These are phyloP conservation scores for Amorphotheca resinae DNA, from an alignment of 495 filamentous ascomycete species.

Conservation along the genomic window DNA sequence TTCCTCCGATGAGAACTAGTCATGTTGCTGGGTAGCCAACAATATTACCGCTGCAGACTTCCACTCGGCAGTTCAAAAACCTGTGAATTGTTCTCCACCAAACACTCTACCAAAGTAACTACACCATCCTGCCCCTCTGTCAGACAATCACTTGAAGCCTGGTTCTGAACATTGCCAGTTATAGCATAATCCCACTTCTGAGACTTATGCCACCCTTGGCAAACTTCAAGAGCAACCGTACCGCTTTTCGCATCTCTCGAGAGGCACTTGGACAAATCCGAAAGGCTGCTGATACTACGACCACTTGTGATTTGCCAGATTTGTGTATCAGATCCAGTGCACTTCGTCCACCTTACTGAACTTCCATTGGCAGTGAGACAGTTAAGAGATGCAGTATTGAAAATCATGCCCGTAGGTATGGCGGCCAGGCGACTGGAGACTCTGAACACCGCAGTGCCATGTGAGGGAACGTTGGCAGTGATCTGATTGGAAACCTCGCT, in stretches of 20 bases:
- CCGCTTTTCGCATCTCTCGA: constrained; percentile 3
- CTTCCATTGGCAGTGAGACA: constrained; percentile 1
- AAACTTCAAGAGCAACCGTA: not conserved
- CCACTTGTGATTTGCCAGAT: constrained; percentile 11
- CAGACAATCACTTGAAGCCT: constrained; percentile 3
- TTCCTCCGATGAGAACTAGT: no score
- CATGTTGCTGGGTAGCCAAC: no score
- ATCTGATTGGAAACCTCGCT: not conserved
- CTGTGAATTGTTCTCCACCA: constrained; percentile 9
- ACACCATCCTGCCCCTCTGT: constrained; percentile 4
- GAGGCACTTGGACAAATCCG: constrained; percentile 1
- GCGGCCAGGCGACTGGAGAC: not conserved
- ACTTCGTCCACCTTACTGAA: constrained; percentile 4
- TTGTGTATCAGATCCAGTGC: constrained; percentile 11
- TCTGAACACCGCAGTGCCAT: constrained; percentile 11
- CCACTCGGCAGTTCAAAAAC: constrained; percentile 16
- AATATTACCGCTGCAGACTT: no score
- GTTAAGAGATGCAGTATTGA: constrained; percentile 14
- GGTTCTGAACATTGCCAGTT: constrained; percentile 9
- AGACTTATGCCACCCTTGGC: not conserved
- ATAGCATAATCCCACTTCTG: constrained; percentile 15
- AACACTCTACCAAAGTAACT: constrained; percentile 1
- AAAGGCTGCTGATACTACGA: constrained; percentile 6
- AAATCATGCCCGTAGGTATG: constrained; percentile 14
- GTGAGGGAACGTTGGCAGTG: constrained; percentile 7